Base-by-base conservation (phyloP, 306 rosid genomes). In the Rosa multiflora region DNA sequence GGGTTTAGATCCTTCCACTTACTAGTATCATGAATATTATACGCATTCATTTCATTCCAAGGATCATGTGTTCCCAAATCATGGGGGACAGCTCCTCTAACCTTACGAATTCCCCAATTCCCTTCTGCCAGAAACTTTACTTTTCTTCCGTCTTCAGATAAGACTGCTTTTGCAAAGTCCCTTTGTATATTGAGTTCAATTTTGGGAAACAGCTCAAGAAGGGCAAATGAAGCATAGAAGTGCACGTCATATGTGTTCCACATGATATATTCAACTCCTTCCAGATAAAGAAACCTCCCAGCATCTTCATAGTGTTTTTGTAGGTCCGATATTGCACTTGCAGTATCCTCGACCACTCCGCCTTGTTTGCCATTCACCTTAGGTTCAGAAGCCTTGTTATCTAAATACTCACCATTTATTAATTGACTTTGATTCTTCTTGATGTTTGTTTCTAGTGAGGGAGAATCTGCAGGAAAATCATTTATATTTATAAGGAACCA, bases 201-300 rank as follows among this genome's bases (percentile, higher is more conserved):
- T 83, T 81, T 90, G 29, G 99, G 99, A 86, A 95, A 95, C 83
- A 95, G 88, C 80, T 84, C 93, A n/a, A 95, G 99, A 80, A 95
- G 99, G 18, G 99, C 99, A 85, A 88, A 95, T 52, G 99, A 95
- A 71, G 99, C 99, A 81, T 95, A 95, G 75, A 95, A 95, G 86
- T 95, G 99, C 64, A 95, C 99, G 62, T 95, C 99, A 85, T 95
- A 95, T 35, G 99, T 95, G 91, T 92, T 87, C 99, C 99, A 95
- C 99, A 95, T 93, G 77, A 93, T 79, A 83, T 95, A 95, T 80
- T 95, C 99, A 66, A 95, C 91, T 43, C 99, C 99, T 89, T 95
- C 99, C 90, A 95, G 88, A 87, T 95, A 95, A 77, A 95, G 88
- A 81, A 95, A 95, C 81, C 99, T 91, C 75, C 99, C 99, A 6